phyloP scores from a whole-genome alignment of 2,329 filamentous ascomycete species.

The Botryotinia convoluta region DNA sequence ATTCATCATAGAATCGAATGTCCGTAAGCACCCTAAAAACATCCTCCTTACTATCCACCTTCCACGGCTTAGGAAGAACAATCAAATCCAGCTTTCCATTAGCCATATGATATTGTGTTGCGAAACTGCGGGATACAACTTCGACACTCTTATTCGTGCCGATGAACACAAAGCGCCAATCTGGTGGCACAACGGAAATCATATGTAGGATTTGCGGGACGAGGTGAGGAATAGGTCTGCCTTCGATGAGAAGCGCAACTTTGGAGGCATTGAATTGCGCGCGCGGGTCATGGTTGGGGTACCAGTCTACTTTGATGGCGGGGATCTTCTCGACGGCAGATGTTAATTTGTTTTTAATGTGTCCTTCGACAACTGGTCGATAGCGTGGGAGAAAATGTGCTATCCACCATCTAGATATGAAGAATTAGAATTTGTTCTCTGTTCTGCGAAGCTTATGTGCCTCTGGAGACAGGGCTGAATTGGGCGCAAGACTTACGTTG shows the following conservation, averaged over 20 bases:
- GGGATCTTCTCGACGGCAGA: slow-evolving; percentile 35
- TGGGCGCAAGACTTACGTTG: slow-evolving; percentile 31
- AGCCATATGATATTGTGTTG: slow-evolving; percentile 49
- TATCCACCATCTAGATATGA: slow-evolving; percentile 45
- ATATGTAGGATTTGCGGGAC: slow-evolving; percentile 56
- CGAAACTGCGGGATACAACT: slow-evolving; percentile 46
- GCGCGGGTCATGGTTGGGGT: slow-evolving; percentile 31
- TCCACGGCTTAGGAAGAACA: slow-evolving; percentile 24
- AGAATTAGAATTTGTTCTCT: not conserved
- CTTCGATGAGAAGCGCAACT: slow-evolving; percentile 55
- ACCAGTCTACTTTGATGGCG: slow-evolving; percentile 36
- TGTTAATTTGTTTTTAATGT: slow-evolving; percentile 32
- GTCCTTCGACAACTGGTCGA: slow-evolving; percentile 43
- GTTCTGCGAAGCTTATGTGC: not conserved
- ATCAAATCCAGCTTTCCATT: slow-evolving; percentile 44
- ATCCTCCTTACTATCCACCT: slow-evolving; percentile 45
- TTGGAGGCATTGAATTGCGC: slow-evolving; percentile 42
- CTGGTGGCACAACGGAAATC: slow-evolving; percentile 54
- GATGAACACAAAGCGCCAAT: slow-evolving; percentile 58
- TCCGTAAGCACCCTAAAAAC: slow-evolving; percentile 53
- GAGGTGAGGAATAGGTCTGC: slow-evolving; percentile 48
- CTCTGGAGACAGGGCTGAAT: not conserved
- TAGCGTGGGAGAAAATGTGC: slow-evolving; percentile 46
- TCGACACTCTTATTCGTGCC: slow-evolving; percentile 46
- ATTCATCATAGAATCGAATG: slow-evolving; percentile 48